These are phyloP conservation scores for Platanthera guangdongensis DNA, from an alignment of 106 monocot species.

Conservation along the genomic window DNA sequence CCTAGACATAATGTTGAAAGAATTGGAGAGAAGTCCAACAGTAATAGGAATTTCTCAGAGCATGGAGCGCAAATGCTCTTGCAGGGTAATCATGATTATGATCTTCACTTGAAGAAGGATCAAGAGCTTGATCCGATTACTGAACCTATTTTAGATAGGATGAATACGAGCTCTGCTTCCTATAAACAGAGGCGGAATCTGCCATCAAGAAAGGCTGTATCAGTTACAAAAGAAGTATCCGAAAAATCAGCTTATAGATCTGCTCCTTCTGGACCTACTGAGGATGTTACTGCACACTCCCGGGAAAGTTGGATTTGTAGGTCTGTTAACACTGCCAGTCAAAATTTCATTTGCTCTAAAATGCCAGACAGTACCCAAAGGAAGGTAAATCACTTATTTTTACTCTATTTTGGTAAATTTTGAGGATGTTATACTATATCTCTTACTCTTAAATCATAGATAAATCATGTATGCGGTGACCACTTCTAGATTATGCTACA, in stretches of 20 bases:
- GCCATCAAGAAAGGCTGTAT: slow-evolving; percentile 42
- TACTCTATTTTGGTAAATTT: not conserved
- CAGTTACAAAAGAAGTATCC: slow-evolving; percentile 17
- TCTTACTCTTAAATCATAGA: not conserved
- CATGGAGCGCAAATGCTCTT: slow-evolving; percentile 20
- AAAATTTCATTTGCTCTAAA: slow-evolving; percentile 22
- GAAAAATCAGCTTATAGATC: slow-evolving; percentile 34
- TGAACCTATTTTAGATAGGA: slow-evolving; percentile 27
- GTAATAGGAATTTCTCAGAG: slow-evolving; percentile 21
- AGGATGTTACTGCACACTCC: slow-evolving; percentile 35
- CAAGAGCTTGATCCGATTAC: slow-evolving; percentile 24
- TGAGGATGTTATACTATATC: not conserved
- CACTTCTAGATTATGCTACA: no score
- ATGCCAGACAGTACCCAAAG: slow-evolving; percentile 71
- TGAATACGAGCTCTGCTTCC: slow-evolving; percentile 16
- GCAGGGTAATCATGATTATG: slow-evolving; percentile 26
- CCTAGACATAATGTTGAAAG: slow-evolving; percentile 54
- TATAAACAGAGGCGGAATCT: slow-evolving; percentile 43
- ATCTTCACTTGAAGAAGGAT: slow-evolving; percentile 19
- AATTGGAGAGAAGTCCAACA: slow-evolving; percentile 42
- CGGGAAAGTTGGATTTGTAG: slow-evolving; percentile 60
- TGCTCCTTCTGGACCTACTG: slow-evolving; percentile 41
- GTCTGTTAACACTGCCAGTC: slow-evolving; percentile 18
- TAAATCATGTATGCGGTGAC: not conserved
- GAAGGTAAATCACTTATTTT: slow-evolving; percentile 46